These are phyloP conservation scores for Ensete ventricosum DNA, from an alignment of 176 grass and related monocot genomes.

Conservation along the genomic window DNA sequence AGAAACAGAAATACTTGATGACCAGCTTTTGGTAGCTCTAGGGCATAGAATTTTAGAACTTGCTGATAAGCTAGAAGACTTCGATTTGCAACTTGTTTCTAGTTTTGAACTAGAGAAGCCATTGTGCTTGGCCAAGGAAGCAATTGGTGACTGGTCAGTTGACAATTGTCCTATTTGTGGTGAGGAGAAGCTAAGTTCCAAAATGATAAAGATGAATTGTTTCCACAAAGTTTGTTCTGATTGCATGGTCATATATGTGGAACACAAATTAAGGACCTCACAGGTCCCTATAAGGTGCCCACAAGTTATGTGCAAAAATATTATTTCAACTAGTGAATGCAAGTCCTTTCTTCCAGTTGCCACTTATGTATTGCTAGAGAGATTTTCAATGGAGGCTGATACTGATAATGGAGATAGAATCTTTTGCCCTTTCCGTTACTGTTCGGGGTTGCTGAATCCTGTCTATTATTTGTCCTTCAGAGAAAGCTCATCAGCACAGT, in stretches of 20 bases:
- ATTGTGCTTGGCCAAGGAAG: constrained; percentile 69
- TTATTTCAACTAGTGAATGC: constrained; percentile 51
- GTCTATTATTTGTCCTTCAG: constrained; percentile 58
- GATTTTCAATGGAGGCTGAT: constrained; percentile 27
- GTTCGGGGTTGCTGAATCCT: constrained; percentile 47
- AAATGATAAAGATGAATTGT: constrained; percentile 59
- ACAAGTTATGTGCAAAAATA: constrained; percentile 52
- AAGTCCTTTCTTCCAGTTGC: constrained; percentile 55
- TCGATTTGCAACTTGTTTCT: constrained; percentile 83
- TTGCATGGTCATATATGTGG: constrained; percentile 43
- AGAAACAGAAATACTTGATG: constrained; percentile 91
- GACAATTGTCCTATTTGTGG: constrained; percentile 45
- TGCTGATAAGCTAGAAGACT: constrained; percentile 80
- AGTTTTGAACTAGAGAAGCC: constrained; percentile 75
- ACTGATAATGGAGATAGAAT: constrained; percentile 36
- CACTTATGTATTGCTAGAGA: constrained; percentile 44
- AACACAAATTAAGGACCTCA: constrained; percentile 33
- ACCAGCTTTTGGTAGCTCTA: constrained; percentile 85
- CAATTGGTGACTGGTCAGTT: constrained; percentile 59
- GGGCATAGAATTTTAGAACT: constrained; percentile 96
- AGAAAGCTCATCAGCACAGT: constrained; percentile 54
- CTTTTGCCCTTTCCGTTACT: constrained; percentile 84
- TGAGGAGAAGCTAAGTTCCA: constrained; percentile 46
- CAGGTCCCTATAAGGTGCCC: constrained; percentile 52
- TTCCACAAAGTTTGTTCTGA: constrained; percentile 52